Base-by-base conservation (phyloP, 2,329 filamentous ascomycete species). In the Alternaria atra region DNA sequence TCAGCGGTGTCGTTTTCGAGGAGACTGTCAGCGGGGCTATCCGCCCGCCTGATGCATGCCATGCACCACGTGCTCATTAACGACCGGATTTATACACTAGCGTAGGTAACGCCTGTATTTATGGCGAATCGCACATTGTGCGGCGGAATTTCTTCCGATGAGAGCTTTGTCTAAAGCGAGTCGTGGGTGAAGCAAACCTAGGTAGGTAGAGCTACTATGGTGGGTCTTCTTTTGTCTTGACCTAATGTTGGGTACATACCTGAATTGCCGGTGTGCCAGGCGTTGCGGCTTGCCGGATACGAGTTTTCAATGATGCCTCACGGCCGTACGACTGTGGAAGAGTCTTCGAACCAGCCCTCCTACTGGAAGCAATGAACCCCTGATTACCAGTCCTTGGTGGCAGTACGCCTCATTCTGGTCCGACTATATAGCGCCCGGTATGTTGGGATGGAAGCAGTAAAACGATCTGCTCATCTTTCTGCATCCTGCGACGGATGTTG, bases 1-100 rank as follows among this genome's bases (percentile, higher is more conserved):
- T 58, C 58, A 58, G 48, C 58, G 58, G 58, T 61, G 48, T 61
- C 46, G 37, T 57, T 47, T 35, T 57, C 42, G 43, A 60, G 40
- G 32, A 53, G 48, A 53, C 54, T 42, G 54, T 44, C 58, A 53
- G 58, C 58, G 58, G 58, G 58, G 58, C 58, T 37, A 61, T 61
- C 58, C 58, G 58, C 37, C 52, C 48, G 42, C 44, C 37, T 55
- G 56, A 55, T 60, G 57, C 20, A 42, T 42, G 32, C 17, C 54
- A 61, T 58, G 48, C 54, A 58, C 35, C 54, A 39, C 42, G 58
- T 61, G 54, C 58, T 48, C 39, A 17, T 34, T 30, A 53, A 58
- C 42, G 37, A 32, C 35, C 29, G 30, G 29, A 57, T 35, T 23
- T 17, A 48, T 58, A 40, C 29, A 47, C 39, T 53, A 44, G 46